These are phyloP conservation scores for Pichia norvegensis DNA, from an alignment of 1,139 yeast species.

Conservation along the genomic window DNA sequence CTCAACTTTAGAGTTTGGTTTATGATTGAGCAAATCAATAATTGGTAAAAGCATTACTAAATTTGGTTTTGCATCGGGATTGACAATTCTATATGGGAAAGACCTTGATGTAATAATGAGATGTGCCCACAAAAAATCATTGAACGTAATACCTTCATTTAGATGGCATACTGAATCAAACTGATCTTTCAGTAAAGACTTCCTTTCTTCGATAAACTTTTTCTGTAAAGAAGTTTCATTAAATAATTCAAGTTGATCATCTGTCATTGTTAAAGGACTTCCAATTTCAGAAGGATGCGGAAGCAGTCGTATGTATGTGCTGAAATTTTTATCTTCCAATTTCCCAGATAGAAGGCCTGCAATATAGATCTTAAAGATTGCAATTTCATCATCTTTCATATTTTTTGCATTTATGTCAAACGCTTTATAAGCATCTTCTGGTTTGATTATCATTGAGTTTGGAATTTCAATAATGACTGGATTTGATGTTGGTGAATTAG, in stretches of 20 bases:
- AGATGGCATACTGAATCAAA: slow-evolving; percentile 4
- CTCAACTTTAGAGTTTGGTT: slow-evolving; percentile 48
- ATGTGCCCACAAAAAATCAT: slow-evolving; percentile 67
- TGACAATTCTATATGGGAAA: slow-evolving; percentile 56
- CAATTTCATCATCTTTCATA: slow-evolving; percentile 6
- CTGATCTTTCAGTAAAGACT: slow-evolving; percentile 13
- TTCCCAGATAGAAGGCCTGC: slow-evolving; percentile 8
- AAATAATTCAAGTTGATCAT: slow-evolving; percentile 40
- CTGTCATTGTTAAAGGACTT: slow-evolving; percentile 58
- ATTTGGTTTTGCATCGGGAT: slow-evolving; percentile 28
- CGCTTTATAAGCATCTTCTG: slow-evolving; percentile 17
- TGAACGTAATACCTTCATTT: slow-evolving; percentile 46
- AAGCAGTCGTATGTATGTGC: slow-evolving; percentile 50
- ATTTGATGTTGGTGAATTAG: background rate
- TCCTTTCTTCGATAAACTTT: slow-evolving; percentile 13
- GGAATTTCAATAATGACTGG: slow-evolving; percentile 15
- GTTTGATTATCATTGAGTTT: slow-evolving; percentile 16
- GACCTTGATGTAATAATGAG: slow-evolving; percentile 72
- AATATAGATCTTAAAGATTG: slow-evolving; percentile 18
- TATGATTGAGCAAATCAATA: slow-evolving; percentile 70
- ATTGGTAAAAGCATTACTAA: slow-evolving; percentile 72
- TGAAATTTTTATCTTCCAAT: slow-evolving; percentile 14
- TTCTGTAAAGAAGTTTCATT: slow-evolving; percentile 47
- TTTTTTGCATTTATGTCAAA: slow-evolving; percentile 3
- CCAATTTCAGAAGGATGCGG: slow-evolving; percentile 45